Conservation (phyloP, 1,284 basidiomycete genomes). For the Porogramme epimiltina region DNA sequence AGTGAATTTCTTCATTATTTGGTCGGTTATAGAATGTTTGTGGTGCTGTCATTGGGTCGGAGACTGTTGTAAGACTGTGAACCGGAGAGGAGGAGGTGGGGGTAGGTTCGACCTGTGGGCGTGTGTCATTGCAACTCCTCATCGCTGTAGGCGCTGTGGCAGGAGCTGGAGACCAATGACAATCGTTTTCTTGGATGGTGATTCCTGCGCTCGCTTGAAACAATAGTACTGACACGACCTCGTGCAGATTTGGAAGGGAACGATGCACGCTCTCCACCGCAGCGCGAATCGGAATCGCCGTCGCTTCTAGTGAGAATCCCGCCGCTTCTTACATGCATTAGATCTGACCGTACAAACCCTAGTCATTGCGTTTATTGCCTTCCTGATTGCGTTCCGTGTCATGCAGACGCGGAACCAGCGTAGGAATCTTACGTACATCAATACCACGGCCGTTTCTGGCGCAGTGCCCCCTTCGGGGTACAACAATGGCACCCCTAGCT, state of each 20-base stretch:
- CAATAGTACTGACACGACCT: background rate
- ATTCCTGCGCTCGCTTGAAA: too few species aligned
- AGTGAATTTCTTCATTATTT: background rate
- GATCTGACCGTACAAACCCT: background rate
- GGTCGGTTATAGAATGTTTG: too few species aligned
- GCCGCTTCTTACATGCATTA: background rate
- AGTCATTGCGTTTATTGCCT: constrained; percentile 16
- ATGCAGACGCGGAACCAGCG: constrained; percentile 23
- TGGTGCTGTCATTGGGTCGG: too few species aligned
- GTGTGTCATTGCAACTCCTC: too few species aligned
- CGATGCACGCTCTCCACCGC: constrained; percentile 29
- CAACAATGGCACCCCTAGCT: background rate
- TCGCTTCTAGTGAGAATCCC: constrained; percentile 26
- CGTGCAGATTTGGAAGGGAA: constrained; percentile 21
- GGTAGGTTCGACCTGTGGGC: too few species aligned
- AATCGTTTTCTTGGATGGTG: too few species aligned
- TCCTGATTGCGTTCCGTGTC: constrained; percentile 14
- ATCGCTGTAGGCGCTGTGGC: too few species aligned
- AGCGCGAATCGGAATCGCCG: constrained; percentile 31
- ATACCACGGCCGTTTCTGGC: constrained; percentile 12
- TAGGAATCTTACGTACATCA: constrained; percentile 26
- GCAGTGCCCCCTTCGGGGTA: constrained; percentile 4
- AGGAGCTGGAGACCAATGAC: too few species aligned
- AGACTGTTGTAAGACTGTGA: too few species aligned
- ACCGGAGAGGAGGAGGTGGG: too few species aligned